Base-by-base conservation (phyloP, 2,329 filamentous ascomycete species). In the Ophiostoma montium region DNA sequence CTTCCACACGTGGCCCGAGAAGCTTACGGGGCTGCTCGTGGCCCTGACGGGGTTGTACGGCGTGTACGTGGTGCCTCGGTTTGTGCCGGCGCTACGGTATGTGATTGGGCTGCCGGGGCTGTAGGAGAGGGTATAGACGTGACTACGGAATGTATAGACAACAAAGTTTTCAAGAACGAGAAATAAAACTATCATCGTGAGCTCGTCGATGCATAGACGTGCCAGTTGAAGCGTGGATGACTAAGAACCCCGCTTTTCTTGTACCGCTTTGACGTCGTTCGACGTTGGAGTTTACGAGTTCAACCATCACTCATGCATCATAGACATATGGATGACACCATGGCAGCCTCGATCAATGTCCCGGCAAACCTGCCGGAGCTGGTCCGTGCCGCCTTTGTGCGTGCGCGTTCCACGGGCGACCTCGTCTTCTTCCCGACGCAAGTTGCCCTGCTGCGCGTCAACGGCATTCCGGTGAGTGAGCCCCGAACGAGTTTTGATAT, bases 1-100 rank as follows among this genome's bases (percentile, higher is more conserved):
- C 72, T 98, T 98, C 61, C 92, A 98, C 65, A 98, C 92, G 0
- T 96, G 90, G 89, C 82, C 94, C 59, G 92, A 98, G 70, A 98
- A 96, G 74, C 57, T 77, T 58, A 77, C 74, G 38, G 75, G 75
- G 18, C 68, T 78, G 18, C 51, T 74, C 18, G 67, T 72, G 7
- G 71, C 74, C 1, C 48, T 67, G 2, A 41, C 62, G 4, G 72
- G 66, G 0, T 64, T 75, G 35, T 78, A 75, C 48, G 52, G 58
- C 18, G 65, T 75, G 8, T 78, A 78, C 52, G 62, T 74, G 32
- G 61, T 77, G 12, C 74, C 74, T 15, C 64, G 74, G 9, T 70
- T 70, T 52, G 60, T 74, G 27, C 73, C 74, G 1, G 64, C 57
- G 1, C 13, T 75, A 32, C 62, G 74, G 19, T 58, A 62, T 10